Conservation (phyloP, 495 filamentous ascomycete genomes). For the Aspergillus homomorphus region DNA sequence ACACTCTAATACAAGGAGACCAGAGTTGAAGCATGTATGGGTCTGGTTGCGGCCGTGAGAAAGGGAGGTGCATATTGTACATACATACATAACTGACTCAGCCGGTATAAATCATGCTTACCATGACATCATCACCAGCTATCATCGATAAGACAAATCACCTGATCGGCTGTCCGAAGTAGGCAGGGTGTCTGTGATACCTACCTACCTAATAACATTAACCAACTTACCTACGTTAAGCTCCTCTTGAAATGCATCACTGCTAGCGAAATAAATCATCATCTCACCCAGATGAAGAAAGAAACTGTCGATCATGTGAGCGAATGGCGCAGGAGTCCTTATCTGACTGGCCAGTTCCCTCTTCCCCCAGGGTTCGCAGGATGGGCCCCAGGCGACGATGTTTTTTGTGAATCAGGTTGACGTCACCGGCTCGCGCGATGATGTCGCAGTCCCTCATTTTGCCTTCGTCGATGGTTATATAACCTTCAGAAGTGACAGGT, state of each 20-base stretch:
- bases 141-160: background rate
- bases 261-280: background rate
- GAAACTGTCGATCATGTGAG: background rate
- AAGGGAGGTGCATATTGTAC: background rate
- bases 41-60: background rate
- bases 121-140: background rate
- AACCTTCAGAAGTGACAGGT: background rate
- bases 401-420: constrained; percentile 3
- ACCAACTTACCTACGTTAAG: background rate
- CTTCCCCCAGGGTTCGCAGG: background rate
- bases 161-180: background rate
- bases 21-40: background rate
- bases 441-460: background rate
- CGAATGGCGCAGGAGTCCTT: background rate
- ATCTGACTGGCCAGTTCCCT: background rate
- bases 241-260: background rate
- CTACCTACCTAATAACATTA: no score
- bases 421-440: constrained; percentile 4
- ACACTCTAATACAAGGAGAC: background rate
- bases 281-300: background rate
- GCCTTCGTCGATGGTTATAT: background rate
- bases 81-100: background rate
- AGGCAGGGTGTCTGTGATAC: no score
- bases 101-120: background rate
- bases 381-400: background rate